Evolutionary conservation across 2,329 filamentous ascomycete genomes (phyloP), one percentile per base, ranked within the genome.

Genomic region (Fusarium sp.): DNA sequence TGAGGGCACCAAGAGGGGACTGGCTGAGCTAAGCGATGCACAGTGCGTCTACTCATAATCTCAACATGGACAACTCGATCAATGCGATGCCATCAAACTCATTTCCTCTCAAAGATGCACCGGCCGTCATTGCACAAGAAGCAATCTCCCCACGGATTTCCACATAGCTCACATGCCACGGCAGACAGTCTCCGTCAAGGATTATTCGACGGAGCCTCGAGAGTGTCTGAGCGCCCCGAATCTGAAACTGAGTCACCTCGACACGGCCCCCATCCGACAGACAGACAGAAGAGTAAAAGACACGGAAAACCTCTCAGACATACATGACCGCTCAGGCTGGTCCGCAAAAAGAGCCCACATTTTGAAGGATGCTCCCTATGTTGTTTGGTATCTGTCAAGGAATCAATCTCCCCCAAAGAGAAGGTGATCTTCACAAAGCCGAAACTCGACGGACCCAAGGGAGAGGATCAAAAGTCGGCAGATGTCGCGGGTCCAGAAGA

Each of bases 201-300:
- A 60, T 61, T 58, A 40, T 60, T 37, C 47, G 38, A 61, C 66
- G 47, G 60, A 56, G 45, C 60, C 69, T 74, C 56, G 66, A 74
- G 66, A 74, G 43, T 47, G 61, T 63, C 63, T 74, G 59, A 57
- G 72, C 60, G 40, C 63, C 63, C 61, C 63, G 52, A 73, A 73
- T 68, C 69, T 75, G 72, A 74, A 74, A 74, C 72, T 75, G 72
- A 75, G 72, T 74, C 66, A 75, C 72, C 43, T 58, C 56, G 69
- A 75, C 65, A 54, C 43, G 45, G 71, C 68, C 65, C 65, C 56
- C 64, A 47, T 64, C 62, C 47, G 17, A 58, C 45, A 38, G 58
- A 43, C 30, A 38, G 58, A 43, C 27, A 30, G 30, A 22, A 58
- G 27, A 25, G 40, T 50, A 15, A 20, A 56, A 65, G 38, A 43